Conservation (phyloP, 164 flowering plant species). For the Stephania japonica region DNA sequence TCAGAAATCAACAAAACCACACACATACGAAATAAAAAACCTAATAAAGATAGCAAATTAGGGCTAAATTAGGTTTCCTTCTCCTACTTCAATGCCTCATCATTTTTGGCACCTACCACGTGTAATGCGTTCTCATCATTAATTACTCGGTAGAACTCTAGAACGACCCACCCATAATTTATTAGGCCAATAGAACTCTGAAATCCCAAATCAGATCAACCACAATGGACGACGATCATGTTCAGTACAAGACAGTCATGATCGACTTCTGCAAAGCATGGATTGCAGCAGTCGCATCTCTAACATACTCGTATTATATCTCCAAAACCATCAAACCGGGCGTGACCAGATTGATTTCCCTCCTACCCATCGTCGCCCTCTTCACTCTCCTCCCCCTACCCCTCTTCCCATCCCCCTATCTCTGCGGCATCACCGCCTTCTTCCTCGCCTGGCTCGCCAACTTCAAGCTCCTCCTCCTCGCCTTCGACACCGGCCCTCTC, state of each 20-base stretch:
- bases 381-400: constrained; percentile 36
- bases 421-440: constrained; percentile 28
- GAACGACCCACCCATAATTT: too few relatives aligned
- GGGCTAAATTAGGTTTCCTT: too few relatives aligned
- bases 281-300: constrained; percentile 19
- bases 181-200: too few relatives aligned
- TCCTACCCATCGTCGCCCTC: constrained; percentile 41
- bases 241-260: constrained; percentile 24
- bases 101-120: too few relatives aligned
- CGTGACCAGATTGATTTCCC: constrained; percentile 22
- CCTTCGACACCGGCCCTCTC: constrained; percentile 39
- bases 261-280: constrained; percentile 34
- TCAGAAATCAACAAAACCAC: too few relatives aligned
- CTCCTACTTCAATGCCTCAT: too few relatives aligned
- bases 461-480: constrained; percentile 40
- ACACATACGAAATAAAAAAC: too few relatives aligned
- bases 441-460: constrained; percentile 46
- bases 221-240: background rate
- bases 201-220: too few relatives aligned
- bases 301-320: constrained; percentile 32
- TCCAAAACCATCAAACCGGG: constrained; percentile 24
- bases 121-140: too few relatives aligned
- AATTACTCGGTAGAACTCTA: too few relatives aligned
- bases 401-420: constrained; percentile 23
- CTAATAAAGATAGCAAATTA: too few relatives aligned